Evolutionary conservation across 768 basidiomycete species (phyloP).

Genomic region (Boletellus ananiceps): DNA sequence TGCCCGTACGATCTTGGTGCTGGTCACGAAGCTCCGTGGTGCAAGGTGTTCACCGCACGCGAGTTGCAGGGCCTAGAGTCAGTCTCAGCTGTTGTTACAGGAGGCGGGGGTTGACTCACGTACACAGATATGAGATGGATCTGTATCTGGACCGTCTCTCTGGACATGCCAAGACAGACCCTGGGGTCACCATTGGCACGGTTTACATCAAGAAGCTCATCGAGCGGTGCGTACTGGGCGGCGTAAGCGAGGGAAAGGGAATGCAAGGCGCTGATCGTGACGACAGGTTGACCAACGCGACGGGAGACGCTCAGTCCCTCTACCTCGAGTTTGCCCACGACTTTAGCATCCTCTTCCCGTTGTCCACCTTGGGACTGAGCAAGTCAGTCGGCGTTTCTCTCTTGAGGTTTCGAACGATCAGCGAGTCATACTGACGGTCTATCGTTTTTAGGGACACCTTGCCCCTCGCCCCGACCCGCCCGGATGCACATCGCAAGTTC

Average conservation of each 20-base stretch:
- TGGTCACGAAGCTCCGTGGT: conserved; percentile 36
- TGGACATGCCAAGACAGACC: conserved; percentile 27
- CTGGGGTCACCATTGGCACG: conserved; percentile 35
- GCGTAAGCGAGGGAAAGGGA: neutral
- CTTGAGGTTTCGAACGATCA: too few relatives aligned
- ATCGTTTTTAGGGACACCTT: conserved; percentile 24
- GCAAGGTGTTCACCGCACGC: conserved; percentile 31
- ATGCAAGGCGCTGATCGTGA: neutral
- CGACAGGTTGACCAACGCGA: conserved; percentile 31
- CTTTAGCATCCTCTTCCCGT: conserved; percentile 33
- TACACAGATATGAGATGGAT: conserved; percentile 35
- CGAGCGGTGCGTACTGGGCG: conserved; percentile 27
- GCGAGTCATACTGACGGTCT: neutral
- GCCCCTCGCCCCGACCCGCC: conserved; percentile 26
- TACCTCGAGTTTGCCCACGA: conserved; percentile 43
- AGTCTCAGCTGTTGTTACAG: conserved; percentile 2
- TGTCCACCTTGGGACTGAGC: conserved; percentile 36
- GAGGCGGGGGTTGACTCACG: neutral
- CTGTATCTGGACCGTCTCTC: conserved; percentile 31
- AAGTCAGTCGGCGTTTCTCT: conserved; percentile 21
- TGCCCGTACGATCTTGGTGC: conserved; percentile 40
- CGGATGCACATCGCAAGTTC: conserved; percentile 31
- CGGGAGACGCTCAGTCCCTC: conserved; percentile 21
- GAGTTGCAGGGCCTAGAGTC: conserved; percentile 38
- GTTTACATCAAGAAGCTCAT: conserved; percentile 37